Percentiles rank a stretch among this genome's conserved stretches.
phyloP scores from a whole-genome alignment of 257 asterid genomes.

The Solanum bulbocastanum region DNA sequence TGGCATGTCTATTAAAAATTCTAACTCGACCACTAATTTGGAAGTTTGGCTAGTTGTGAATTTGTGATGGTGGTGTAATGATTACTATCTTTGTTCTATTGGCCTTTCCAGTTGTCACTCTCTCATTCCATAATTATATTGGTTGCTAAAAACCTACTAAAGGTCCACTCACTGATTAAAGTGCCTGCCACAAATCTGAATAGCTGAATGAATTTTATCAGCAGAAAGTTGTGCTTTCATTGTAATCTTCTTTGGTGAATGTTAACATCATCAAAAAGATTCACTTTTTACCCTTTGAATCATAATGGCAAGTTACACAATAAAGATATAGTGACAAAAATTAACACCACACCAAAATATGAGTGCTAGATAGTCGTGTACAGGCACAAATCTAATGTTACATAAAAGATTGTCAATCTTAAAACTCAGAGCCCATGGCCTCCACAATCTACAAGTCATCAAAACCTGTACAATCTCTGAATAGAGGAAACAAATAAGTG shows the following conservation, averaged over 20 bases:
- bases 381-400: neutral
- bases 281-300: conserved; percentile 7
- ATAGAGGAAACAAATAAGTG: neutral
- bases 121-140: conserved; percentile 9
- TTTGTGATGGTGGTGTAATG: neutral
- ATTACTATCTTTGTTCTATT: conserved; percentile 22
- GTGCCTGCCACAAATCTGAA: conserved; percentile 30
- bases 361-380: neutral
- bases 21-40: neutral
- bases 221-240: neutral
- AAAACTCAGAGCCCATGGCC: neutral
- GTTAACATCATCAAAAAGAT: neutral
- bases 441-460: neutral
- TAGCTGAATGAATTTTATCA: neutral
- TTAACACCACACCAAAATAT: neutral
- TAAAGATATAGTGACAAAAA: neutral
- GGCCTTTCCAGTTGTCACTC: conserved; percentile 20
- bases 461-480: neutral
- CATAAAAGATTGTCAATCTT: neutral
- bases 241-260: neutral
- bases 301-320: neutral
- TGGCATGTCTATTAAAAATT: neutral
- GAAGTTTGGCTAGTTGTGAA: neutral
- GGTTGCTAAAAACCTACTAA: conserved; percentile 3
- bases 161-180: conserved; percentile 31